Base-by-base conservation (phyloP, 306 rosid genomes). In the Castanopsis chinensis region DNA sequence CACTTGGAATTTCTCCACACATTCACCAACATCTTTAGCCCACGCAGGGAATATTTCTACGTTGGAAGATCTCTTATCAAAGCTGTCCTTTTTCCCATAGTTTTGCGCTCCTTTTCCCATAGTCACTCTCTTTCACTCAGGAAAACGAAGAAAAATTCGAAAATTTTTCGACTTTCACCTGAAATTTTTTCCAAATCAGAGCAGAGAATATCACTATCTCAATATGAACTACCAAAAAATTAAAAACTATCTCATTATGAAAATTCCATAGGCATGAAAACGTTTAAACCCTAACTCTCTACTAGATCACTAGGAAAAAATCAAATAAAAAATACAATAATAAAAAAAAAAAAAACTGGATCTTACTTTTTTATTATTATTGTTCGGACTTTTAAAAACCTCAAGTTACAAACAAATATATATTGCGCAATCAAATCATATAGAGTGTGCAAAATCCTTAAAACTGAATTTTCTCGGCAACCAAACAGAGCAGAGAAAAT, bases 51-150 rank as follows among this genome's bases (percentile, higher is more conserved):
- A 59, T 23, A 12, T 59, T 1, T 59, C 65, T 4, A 0, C 6
- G 32, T 21, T 59, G 33, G 6, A 59, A 21, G 65, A 59, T 23
- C 2, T 28, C 32, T 25, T 13, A 59, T 23, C 65, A 21, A 23
- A 23, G 12, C 27, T 23, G 30, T 59, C 65, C 12, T 27, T 4
- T 59, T 59, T 59, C 14, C 65, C 65, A 59, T 59, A 59, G 32
- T 59, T 27, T 23, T 59, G 65, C 65, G 65, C 65, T 59, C 65
- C 65, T 59, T 59, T 59, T 23, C 65, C 65, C 65, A 59, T 59
- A 9, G 6, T 3, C 27, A 21, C 18, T 59, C 32, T 21, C 13
- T 23, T 5, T 0, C 12, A 59, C 12, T 59, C 32, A 13, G 27
- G 23, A 0, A 12, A 49, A 12, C 17, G 4, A 12, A 12, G 20